phyloP scores from a whole-genome alignment of 1,284 basidiomycete genomes.

The Thecaphora frezii region DNA sequence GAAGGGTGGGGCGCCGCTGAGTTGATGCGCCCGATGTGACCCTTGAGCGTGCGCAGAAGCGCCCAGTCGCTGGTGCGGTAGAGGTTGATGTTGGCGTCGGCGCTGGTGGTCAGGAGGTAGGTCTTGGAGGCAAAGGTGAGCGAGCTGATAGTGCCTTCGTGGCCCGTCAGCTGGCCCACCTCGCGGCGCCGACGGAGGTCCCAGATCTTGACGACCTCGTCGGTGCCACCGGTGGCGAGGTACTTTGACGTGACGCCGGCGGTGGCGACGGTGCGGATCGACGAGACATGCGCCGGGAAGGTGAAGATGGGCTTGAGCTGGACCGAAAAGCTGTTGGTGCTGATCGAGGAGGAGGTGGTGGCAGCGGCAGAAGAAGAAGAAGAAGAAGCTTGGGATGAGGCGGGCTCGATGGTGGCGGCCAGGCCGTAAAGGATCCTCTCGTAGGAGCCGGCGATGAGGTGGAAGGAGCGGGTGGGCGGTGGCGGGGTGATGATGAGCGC shows the following conservation, averaged over 20 bases:
- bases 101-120: conserved; percentile 84
- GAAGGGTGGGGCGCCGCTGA: conserved; percentile 86
- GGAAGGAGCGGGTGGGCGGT: conserved; percentile 64
- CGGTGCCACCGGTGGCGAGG: conserved; percentile 89
- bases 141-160: conserved; percentile 89
- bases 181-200: conserved; percentile 86
- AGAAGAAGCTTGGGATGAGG: conserved; percentile 10
- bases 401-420: conserved; percentile 66
- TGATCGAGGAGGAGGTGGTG: conserved; percentile 17
- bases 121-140: conserved; percentile 83
- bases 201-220: conserved; percentile 98
- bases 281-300: conserved; percentile 93
- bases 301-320: conserved; percentile 79
- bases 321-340: conserved; percentile 34
- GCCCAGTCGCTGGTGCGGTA: conserved; percentile 93
- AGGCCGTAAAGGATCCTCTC: conserved; percentile 93
- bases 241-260: conserved; percentile 74
- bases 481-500: conserved; percentile 32
- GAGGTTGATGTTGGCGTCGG: conserved; percentile 74
- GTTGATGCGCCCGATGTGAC: conserved; percentile 90
- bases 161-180: conserved; percentile 87
- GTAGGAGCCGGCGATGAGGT: conserved; percentile 86
- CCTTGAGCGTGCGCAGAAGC: conserved; percentile 81
- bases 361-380: conserved; percentile 43
- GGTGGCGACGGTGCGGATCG: conserved; percentile 74